Conservation (phyloP, 148 eudicot genomes). For the Fallopia convolvulus region DNA sequence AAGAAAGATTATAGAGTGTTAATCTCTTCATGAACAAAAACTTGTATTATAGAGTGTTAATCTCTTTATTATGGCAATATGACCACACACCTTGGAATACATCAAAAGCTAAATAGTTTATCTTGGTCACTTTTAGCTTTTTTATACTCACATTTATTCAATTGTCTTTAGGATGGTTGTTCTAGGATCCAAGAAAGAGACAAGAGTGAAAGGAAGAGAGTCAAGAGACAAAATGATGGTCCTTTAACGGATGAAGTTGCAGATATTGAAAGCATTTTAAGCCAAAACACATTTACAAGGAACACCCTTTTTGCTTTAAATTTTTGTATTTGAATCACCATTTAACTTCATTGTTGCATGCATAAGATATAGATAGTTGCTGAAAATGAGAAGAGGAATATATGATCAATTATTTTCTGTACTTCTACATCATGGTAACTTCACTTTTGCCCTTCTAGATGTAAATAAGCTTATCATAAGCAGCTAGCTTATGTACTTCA, state of each 20-base stretch:
- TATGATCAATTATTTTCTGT: neutral
- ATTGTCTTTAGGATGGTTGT: constrained; percentile 24
- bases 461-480: no score
- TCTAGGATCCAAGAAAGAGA: constrained; percentile 25
- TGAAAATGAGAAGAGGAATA: neutral
- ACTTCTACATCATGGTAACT: neutral
- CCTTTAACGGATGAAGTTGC: constrained; percentile 34
- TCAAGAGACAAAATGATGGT: constrained; percentile 9
- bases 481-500: neutral
- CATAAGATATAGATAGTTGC: neutral
- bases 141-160: neutral
- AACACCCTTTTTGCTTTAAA: constrained; percentile 14
- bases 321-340: neutral
- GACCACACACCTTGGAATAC: no score
- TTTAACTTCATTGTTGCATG: neutral
- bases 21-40: no score
- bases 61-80: no score
- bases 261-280: constrained; percentile 73
- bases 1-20: no score
- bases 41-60: no score
- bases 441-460: neutral
- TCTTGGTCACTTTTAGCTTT: neutral
- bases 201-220: constrained; percentile 11
- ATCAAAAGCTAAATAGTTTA: neutral
- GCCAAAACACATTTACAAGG: constrained; percentile 86